These are phyloP conservation scores for Oropetium thomaeum DNA, from an alignment of 176 grass and related monocot species.

Conservation along the genomic window DNA sequence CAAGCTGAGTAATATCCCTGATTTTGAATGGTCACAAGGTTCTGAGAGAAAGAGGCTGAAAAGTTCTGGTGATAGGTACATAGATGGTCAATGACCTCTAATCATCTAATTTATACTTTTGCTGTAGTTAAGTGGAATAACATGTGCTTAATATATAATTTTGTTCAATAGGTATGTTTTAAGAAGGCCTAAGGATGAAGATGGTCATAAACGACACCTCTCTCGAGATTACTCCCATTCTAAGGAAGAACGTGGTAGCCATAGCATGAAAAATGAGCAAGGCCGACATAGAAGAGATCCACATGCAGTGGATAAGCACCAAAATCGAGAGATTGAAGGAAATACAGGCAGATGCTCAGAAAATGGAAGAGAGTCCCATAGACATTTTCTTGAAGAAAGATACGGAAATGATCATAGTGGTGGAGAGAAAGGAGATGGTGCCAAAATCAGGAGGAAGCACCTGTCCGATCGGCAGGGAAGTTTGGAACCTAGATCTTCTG, in stretches of 20 bases:
- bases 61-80: constrained; percentile 48
- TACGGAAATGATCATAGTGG: constrained; percentile 20
- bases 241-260: constrained; percentile 28
- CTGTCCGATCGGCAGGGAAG: constrained; percentile 22
- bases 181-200: constrained; percentile 34
- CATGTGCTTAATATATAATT: constrained; percentile 15
- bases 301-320: constrained; percentile 32
- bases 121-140: constrained; percentile 1
- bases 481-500: constrained; percentile 34
- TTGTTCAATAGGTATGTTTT: constrained; percentile 43
- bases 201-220: constrained; percentile 10
- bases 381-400: constrained; percentile 36
- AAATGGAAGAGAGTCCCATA: constrained; percentile 32
- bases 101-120: constrained; percentile 28
- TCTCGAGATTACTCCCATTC: constrained; percentile 45
- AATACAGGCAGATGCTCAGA: constrained; percentile 26
- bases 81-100: constrained; percentile 26
- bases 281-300: constrained; percentile 43
- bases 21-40: constrained; percentile 32
- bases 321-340: constrained; percentile 26
- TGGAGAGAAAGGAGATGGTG: constrained; percentile 15
- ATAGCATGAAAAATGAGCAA: constrained; percentile 11
- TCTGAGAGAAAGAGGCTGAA: constrained; percentile 52
- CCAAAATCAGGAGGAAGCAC: constrained; percentile 27
- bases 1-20: constrained; percentile 33